Evolutionary conservation across 345 rosid genomes (phyloP).

Genomic region (Populus ilicifolia): DNA sequence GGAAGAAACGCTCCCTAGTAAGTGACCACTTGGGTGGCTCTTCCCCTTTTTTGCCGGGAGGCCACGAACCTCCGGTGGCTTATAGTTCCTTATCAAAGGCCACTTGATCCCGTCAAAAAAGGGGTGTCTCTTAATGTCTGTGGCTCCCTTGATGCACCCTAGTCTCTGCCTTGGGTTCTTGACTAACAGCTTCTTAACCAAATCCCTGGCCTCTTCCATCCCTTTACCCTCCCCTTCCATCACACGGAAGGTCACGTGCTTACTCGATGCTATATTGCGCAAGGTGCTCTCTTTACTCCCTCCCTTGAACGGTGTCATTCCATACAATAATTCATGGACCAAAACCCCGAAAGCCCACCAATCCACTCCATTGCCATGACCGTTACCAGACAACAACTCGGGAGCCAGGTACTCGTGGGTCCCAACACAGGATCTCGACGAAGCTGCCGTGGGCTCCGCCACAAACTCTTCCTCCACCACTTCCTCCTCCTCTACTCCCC

Average conservation of each 20-base stretch:
- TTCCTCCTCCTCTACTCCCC: conserved; percentile 53
- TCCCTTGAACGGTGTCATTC: conserved; percentile 78
- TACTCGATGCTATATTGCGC: conserved; percentile 66
- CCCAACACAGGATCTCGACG: conserved; percentile 88
- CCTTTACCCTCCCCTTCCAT: conserved; percentile 39
- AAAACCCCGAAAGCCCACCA: conserved; percentile 96
- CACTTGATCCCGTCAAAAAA: conserved; percentile 79
- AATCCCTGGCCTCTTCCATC: conserved; percentile 66
- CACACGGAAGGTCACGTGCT: conserved; percentile 56
- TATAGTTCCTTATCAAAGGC: conserved; percentile 64
- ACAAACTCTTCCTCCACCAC: conserved; percentile 56
- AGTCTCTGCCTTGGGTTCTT: conserved; percentile 68
- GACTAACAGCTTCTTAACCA: conserved; percentile 59
- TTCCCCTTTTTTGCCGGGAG: not conserved
- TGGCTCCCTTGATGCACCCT: conserved; percentile 81
- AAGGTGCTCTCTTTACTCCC: conserved; percentile 72
- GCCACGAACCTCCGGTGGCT: conserved; percentile 70
- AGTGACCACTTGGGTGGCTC: not conserved
- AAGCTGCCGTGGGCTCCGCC: conserved; percentile 89
- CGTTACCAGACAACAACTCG: conserved; percentile 84
- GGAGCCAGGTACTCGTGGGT: conserved; percentile 97
- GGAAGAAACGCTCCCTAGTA: not conserved
- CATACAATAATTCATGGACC: conserved; percentile 80
- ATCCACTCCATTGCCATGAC: conserved; percentile 91
- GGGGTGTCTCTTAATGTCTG: conserved; percentile 80